phyloP scores from a whole-genome alignment of 192 early-diverging fungal genomes.

The Funneliformis geosporum region DNA sequence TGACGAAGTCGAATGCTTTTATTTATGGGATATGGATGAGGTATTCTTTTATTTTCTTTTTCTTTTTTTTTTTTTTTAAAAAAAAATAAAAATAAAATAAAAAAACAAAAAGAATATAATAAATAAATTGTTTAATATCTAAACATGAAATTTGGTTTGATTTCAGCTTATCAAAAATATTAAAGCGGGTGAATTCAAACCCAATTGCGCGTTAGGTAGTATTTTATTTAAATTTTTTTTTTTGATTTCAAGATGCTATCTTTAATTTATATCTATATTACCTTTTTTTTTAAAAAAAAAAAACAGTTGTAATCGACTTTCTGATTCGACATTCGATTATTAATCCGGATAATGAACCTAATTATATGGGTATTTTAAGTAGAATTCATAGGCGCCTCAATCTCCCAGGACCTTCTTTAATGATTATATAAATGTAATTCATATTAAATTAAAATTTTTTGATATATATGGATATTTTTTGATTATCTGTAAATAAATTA shows the following conservation, averaged over 20 bases:
- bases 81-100: too few species aligned
- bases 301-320: constrained; percentile 74
- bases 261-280: not conserved
- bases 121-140: constrained; percentile 3
- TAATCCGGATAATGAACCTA: constrained; percentile 77
- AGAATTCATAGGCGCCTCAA: constrained; percentile 67
- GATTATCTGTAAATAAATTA: too few species aligned
- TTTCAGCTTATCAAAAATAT: constrained; percentile 41
- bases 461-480: too few species aligned
- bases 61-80: not conserved
- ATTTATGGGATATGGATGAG: constrained; percentile 68
- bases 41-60: constrained; percentile 40
- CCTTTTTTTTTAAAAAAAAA: not conserved
- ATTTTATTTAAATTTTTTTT: too few species aligned
- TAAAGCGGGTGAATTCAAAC: constrained; percentile 70
- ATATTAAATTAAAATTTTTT: too few species aligned
- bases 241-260: not conserved
- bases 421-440: too few species aligned
- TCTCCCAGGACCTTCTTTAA: constrained; percentile 45
- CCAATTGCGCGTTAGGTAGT: constrained; percentile 75
- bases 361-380: constrained; percentile 72
- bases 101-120: too few species aligned
- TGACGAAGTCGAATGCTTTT: constrained; percentile 83
- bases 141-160: not conserved
- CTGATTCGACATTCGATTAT: constrained; percentile 76